Conservation (phyloP, 495 filamentous ascomycete species). For the Penicillium longicatenatum region DNA sequence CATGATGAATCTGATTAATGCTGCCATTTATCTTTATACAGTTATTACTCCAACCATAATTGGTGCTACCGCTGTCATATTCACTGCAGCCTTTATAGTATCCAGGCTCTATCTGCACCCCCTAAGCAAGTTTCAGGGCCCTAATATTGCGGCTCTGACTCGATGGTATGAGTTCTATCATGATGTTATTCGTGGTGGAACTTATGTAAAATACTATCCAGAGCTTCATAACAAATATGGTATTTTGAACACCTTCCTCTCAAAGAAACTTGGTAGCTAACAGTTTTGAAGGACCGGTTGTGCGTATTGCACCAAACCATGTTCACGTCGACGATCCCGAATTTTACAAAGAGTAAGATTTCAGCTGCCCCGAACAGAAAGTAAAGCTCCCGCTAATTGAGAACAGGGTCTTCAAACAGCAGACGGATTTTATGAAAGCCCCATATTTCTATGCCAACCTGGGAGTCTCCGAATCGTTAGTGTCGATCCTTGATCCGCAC, state of each 20-base stretch:
- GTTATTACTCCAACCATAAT: neutral
- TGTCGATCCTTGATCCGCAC: neutral
- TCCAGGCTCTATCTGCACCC: neutral
- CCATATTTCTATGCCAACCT: neutral
- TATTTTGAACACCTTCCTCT: neutral
- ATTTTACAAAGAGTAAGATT: neutral
- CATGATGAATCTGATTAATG: neutral
- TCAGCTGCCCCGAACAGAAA: neutral
- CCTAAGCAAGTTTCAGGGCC: neutral
- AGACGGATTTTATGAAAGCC: neutral
- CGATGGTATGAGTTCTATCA: neutral
- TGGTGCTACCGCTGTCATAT: neutral
- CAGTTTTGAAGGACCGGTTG: neutral
- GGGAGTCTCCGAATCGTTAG: neutral
- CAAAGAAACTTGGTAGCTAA: neutral
- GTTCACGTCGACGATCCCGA: constrained; percentile 1
- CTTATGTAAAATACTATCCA: neutral
- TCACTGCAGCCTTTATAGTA: neutral
- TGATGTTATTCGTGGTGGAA: neutral
- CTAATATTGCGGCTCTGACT: neutral
- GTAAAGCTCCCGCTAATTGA: neutral
- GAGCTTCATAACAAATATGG: neutral
- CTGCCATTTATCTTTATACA: neutral
- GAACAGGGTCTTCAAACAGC: neutral
- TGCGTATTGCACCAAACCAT: neutral